Conservation (phyloP, 257 asterid species). For the Avicennia marina region DNA sequence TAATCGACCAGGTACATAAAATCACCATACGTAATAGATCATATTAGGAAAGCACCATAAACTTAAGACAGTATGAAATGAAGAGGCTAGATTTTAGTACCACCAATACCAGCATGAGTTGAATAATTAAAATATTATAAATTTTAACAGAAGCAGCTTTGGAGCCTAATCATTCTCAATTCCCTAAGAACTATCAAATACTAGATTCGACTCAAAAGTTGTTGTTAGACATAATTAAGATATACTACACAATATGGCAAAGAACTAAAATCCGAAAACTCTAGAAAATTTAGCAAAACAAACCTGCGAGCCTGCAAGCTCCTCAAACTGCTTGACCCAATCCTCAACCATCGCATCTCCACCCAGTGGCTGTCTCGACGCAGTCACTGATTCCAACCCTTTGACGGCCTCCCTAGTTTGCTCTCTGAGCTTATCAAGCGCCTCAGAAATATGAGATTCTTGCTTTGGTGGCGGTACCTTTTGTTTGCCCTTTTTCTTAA, state of each 20-base stretch:
- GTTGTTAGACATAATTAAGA: too few relatives aligned
- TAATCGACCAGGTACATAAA: not conserved
- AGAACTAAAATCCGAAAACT: conserved; percentile 2
- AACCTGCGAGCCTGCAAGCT: conserved; percentile 96
- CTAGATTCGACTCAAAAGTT: conserved; percentile 6
- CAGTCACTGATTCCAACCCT: conserved; percentile 75
- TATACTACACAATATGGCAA: too few relatives aligned
- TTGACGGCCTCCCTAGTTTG: conserved; percentile 92
- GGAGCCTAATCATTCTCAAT: not conserved
- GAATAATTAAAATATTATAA: not conserved
- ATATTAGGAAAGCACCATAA: not conserved
- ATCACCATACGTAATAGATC: not conserved
- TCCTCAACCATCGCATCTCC: conserved; percentile 89
- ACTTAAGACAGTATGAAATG: not conserved
- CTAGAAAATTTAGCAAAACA: not conserved
- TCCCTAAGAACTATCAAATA: conserved; percentile 10
- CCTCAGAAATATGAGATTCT: conserved; percentile 79
- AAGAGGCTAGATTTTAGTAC: not conserved
- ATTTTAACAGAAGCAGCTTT: not conserved
- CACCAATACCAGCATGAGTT: not conserved
- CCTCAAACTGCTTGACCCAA: conserved; percentile 98
- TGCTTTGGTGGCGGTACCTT: conserved; percentile 42
- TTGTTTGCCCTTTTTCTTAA: conserved; percentile 81
- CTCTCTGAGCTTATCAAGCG: conserved; percentile 93
- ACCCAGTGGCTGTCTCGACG: conserved; percentile 30